Base-by-base conservation (phyloP, 2,329 filamentous ascomycete genomes). In the Pseudogymnoascus sp. region DNA sequence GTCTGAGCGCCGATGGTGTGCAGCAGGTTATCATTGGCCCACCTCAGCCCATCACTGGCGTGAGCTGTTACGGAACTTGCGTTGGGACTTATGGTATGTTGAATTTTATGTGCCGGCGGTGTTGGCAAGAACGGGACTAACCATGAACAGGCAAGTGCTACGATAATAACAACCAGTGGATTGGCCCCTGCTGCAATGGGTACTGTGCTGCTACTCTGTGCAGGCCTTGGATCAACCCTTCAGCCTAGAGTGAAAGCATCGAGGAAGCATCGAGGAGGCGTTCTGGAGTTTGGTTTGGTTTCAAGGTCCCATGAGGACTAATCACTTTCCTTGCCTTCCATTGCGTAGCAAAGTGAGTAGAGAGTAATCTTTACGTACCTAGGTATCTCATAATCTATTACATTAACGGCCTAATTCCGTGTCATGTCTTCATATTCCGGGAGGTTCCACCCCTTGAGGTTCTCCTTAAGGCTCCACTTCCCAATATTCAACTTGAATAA, bases 11-110 rank as follows among this genome's bases (percentile, higher is more conserved):
- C 30, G 62, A 65, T 2, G 76, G 75, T 8, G 65, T 72, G 14
- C 49, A 55, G 16, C 49, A 55, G 28, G 71, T 82, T 22, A 68
- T 75, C 7, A 72, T 82, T 23, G 76, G 77, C 0, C 78, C 79
- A 22, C 77, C 79, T 3, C 73, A 77, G 68, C 74, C 75, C 3
- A 73, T 82, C 60, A 69, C 69, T 5, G 72, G 71, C 12, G 77
- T 81, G 22, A 75, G 72, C 66, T 80, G 79, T 69, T 65, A 72
- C 60, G 77, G 78, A 61, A 66, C 70, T 2, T 82, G 77, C 66
- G 71, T 80, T n/a, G 64, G 72, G 1, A 75, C 71, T 4, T 78
- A 76, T 60, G 69, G 76, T 73, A 63, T 65, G 67, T 67, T 19
- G 22, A 68, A 71, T 28, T 59, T 25, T 12, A 6, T 33, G 9